Base-by-base conservation (phyloP, 169 alveolate species). In the Cryptosporidium viatorum region DNA sequence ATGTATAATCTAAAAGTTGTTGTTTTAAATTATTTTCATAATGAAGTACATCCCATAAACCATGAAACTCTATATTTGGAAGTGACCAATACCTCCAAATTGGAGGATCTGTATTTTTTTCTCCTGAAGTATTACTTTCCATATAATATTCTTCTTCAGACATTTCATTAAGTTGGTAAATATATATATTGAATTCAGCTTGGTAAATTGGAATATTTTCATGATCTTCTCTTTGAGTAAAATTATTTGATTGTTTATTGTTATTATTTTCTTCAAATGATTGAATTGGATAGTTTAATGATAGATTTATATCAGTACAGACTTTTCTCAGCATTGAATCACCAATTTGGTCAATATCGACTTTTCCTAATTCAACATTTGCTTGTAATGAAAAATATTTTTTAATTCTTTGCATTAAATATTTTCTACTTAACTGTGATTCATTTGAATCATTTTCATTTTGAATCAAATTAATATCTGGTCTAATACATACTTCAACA, bases 21-120 rank as follows among this genome's bases (percentile, higher is more conserved):
- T 86, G 93, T 73, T 94, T 94, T n/a, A 92, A 67, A 65, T 45
- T 71, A 37, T 68, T 89, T 48, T 93, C 97, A 70, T 86, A 94
- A 33, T 93, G 94, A 31, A 94, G 70, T 41, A 86, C 91, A 43
- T 93, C 96, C 97, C 97, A 94, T n/a, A 94, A 59, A 43, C 94
- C 93, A 52, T 91, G 94, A 58, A 93, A 93, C 1, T 92, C 91
- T 26, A 50, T 68, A 85, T 93, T 87, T 16, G 97, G 97, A 51
- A 94, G 85, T 33, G 33, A 33, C 94, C 95, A 94, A 58, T 89
- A 94, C 35, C 92, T 68, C 84, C 86, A 93, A 48, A 86, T 91
- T 37, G 93, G 93, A 0, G 75, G 59, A 39, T 80, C 89, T 14
- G 73, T 37, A 48, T 62, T 80, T 62, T 37, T 65, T 39, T 80